A percentile compares a stretch with the other conserved stretches of the same genome.
Evolutionary conservation across 305 asterid species (phyloP).

Genomic region (Fraxinus baroniana): DNA sequence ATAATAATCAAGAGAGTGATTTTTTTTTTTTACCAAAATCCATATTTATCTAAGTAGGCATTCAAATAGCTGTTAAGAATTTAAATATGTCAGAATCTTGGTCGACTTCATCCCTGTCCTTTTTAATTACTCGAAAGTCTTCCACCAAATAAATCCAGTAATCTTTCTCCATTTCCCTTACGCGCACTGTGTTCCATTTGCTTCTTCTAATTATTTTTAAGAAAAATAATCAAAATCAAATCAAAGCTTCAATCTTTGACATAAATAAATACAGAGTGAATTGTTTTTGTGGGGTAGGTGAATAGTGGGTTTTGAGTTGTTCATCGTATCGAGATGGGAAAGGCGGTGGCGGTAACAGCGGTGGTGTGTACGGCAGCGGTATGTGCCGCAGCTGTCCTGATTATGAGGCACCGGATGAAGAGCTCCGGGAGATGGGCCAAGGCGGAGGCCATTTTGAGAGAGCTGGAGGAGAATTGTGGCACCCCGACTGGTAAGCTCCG

Average conservation of each 20-base stretch:
- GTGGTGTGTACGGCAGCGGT: slow-evolving; percentile 72
- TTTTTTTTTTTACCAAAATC: neutral
- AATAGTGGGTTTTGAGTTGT: neutral
- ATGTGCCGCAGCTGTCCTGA: slow-evolving; percentile 57
- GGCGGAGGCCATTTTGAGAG: slow-evolving; percentile 50
- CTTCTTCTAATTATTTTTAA: neutral
- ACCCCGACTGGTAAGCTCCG: slow-evolving; percentile 51
- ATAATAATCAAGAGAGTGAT: too few species aligned
- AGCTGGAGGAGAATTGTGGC: slow-evolving; percentile 66
- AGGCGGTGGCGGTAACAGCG: slow-evolving; percentile 60
- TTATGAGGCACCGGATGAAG: slow-evolving; percentile 58
- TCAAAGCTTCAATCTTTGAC: slow-evolving; percentile 22
- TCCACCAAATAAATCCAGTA: neutral
- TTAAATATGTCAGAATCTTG: slow-evolving; percentile 5
- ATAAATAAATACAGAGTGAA: neutral
- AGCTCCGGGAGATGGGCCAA: slow-evolving; percentile 55
- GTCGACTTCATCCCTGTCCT: slow-evolving; percentile 15
- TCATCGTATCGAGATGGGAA: slow-evolving; percentile 37
- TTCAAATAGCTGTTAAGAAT: neutral
- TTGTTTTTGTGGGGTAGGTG: slow-evolving; percentile 7
- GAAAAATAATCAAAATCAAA: slow-evolving; percentile 8
- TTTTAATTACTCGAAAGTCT: neutral
- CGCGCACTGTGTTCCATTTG: neutral
- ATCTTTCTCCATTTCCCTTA: slow-evolving; percentile 3
- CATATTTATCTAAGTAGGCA: neutral